A percentile compares a stretch with the other conserved stretches of the same genome.
These are phyloP conservation scores for Barbarea vulgaris DNA, from an alignment of 345 rosid species.

Conservation along the genomic window DNA sequence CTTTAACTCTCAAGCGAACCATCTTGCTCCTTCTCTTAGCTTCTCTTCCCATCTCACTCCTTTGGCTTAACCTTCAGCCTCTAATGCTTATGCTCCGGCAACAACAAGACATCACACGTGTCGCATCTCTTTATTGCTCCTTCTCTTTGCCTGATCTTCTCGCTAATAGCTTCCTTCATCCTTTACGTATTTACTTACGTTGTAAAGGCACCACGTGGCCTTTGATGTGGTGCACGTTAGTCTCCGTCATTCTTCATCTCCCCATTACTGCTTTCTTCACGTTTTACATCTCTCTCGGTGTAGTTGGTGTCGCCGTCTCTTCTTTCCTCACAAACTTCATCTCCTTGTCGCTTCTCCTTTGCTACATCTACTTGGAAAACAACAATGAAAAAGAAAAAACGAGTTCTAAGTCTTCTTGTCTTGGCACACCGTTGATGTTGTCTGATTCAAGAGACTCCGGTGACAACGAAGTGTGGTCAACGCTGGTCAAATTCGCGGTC, in stretches of 20 bases:
- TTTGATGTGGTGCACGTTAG: slow-evolving; percentile 70
- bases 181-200: slow-evolving; percentile 81
- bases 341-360: slow-evolving; percentile 59
- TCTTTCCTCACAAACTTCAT: slow-evolving; percentile 62
- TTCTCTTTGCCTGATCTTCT: slow-evolving; percentile 77
- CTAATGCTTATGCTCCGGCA: slow-evolving; percentile 72
- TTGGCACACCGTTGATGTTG: slow-evolving; percentile 28
- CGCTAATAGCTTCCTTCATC: slow-evolving; percentile 78
- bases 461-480: slow-evolving; percentile 54
- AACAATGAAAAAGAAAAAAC: slow-evolving; percentile 12
- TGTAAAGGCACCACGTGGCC: slow-evolving; percentile 90
- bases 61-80: slow-evolving; percentile 75
- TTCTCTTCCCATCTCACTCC: slow-evolving; percentile 61
- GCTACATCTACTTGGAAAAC: slow-evolving; percentile 45
- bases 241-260: slow-evolving; percentile 60
- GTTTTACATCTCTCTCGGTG: slow-evolving; percentile 60
- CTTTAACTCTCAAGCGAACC: slow-evolving; percentile 60
- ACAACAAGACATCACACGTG: slow-evolving; percentile 57
- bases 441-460: slow-evolving; percentile 12
- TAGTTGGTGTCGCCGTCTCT: slow-evolving; percentile 78
- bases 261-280: slow-evolving; percentile 61
- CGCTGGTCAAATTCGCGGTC: slow-evolving; percentile 59
- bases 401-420: slow-evolving; percentile 7
- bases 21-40: slow-evolving; percentile 61
- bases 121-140: slow-evolving; percentile 70